phyloP scores from a whole-genome alignment of 2,329 filamentous ascomycete species.

The Pestalotiopsis fici region DNA sequence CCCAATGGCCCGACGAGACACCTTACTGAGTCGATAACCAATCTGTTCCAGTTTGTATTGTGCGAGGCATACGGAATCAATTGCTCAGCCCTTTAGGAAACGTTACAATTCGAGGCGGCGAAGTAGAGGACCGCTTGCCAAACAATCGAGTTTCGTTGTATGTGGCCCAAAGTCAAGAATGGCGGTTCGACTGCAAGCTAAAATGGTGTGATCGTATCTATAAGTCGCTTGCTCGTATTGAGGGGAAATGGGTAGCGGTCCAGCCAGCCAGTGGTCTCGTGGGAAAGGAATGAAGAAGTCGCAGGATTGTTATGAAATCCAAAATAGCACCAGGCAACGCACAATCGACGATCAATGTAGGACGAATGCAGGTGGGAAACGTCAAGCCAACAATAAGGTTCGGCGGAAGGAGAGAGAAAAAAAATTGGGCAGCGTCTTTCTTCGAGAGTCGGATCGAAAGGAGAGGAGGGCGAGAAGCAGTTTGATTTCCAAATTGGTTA shows the following conservation, averaged over 20 bases:
- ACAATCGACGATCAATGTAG: neutral
- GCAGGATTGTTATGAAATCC: neutral
- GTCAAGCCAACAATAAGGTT: neutral
- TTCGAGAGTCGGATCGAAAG: neutral
- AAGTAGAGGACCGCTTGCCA: neutral
- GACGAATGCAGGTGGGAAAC: neutral
- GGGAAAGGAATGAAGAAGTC: neutral
- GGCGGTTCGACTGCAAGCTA: neutral
- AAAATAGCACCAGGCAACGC: neutral
- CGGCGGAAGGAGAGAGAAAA: neutral
- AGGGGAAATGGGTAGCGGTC: neutral
- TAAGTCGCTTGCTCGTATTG: neutral
- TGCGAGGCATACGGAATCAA: neutral
- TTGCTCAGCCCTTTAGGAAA: neutral
- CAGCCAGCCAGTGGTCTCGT: neutral
- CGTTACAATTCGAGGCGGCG: neutral
- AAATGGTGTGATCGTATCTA: neutral
- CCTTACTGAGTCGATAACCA: conserved; percentile 1
- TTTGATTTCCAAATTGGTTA: neutral
- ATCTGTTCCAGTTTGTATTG: neutral
- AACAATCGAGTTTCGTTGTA: neutral
- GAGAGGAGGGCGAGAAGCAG: neutral
- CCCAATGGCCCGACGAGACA: neutral
- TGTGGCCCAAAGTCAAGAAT: neutral
- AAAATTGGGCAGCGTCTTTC: neutral